These are phyloP conservation scores for Penicillium griseofulvum DNA, from an alignment of 2,329 filamentous ascomycete species.

Conservation along the genomic window DNA sequence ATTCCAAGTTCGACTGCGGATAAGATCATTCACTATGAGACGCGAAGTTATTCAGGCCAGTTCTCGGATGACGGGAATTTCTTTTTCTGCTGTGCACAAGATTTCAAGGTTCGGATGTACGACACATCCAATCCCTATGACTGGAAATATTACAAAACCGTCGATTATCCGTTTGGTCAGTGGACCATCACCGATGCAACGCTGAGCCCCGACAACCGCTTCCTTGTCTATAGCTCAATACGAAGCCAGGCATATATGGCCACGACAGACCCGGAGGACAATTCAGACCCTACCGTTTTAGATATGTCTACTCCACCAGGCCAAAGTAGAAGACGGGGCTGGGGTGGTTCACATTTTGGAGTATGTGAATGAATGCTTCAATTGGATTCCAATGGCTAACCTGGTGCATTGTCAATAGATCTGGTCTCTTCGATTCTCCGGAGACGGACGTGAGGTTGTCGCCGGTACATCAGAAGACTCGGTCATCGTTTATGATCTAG, in stretches of 20 bases:
- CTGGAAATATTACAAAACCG: conserved; percentile 94
- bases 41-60: conserved; percentile 88
- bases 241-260: conserved; percentile 79
- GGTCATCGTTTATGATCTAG: conserved; percentile 90
- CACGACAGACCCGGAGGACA: conserved; percentile 78
- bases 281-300: conserved; percentile 74
- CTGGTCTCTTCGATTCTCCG: conserved; percentile 89
- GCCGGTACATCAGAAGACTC: conserved; percentile 77
- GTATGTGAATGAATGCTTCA: conserved; percentile 31
- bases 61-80: conserved; percentile 98
- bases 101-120: conserved; percentile 95
- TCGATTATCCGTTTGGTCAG: conserved; percentile 77
- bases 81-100: conserved; percentile 88
- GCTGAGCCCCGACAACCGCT: conserved; percentile 85
- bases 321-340: conserved; percentile 36
- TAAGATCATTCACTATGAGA: conserved; percentile 81
- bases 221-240: conserved; percentile 89
- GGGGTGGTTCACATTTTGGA: conserved; percentile 42
- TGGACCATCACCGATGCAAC: conserved; percentile 97
- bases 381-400: conserved; percentile 1
- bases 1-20: conserved; percentile 77
- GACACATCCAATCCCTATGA: conserved; percentile 93
- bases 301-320: conserved; percentile 62
- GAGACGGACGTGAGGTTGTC: conserved; percentile 85
- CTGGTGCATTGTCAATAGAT: conserved; percentile 51